Evolutionary conservation across 257 asterid species (phyloP), one percentile per base, ranked within the genome.

Genomic region (Nicotiana obtusifolia): DNA sequence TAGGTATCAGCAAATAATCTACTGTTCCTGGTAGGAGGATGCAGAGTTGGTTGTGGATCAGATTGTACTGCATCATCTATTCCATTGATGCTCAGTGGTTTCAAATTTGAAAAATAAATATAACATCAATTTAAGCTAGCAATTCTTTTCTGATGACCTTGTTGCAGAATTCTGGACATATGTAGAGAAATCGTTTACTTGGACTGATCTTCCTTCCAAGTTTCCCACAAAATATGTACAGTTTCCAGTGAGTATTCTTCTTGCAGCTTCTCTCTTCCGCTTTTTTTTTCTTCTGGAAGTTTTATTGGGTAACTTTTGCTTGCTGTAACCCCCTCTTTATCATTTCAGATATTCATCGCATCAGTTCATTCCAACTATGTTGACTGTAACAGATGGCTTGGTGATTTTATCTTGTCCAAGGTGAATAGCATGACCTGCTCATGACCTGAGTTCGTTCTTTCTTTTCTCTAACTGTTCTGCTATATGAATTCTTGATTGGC

Each of bases 171-270:
- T 96, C 86, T 96, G 98, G 99, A 87, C 98, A 37, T 92, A 94
- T 30, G 98, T 96, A 67, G 99, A 96, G 92, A 89, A 93, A 87
- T 96, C 98, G 35, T 96, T 94, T 92, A 96, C 98, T 31, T 96
- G 99, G 99, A 92, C 95, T 3, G 98, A 94, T 85, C 92, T 91
- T 85, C 98, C 99, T 82, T 96, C 99, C 86, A 93, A 94, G 87
- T 96, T 96, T 83, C 99, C 99, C 1, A 94, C 99, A 26, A 96
- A 96, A 94, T 92, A 94, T 76, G 98, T 96, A 71, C 98, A 96
- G 84, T 93, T 96, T 86, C 99, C 99, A 10, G 98, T 96, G 62
- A 89, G 97, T 90, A 81, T 41, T 47, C 80, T 66, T 57, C 41
- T 71, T 73, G 37, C 52, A 66, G 24, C 81, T 64, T 75, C 26